phyloP scores from a whole-genome alignment of 768 basidiomycete genomes.

The Dacryopinax spathularia region DNA sequence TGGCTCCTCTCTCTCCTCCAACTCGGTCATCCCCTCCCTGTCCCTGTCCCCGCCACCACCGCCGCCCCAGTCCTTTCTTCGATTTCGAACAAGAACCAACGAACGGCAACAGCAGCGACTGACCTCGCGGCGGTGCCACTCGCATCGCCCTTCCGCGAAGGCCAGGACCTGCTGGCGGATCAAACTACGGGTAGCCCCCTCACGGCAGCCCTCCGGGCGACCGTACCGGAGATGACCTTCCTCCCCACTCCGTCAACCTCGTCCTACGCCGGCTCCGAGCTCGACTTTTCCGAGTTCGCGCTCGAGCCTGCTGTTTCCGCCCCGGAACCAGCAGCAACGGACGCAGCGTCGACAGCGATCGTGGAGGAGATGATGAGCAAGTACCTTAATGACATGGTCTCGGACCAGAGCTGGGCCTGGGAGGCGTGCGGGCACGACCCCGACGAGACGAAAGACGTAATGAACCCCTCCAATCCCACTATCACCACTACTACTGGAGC shows the following conservation, averaged over 20 bases:
- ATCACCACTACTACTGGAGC: neutral
- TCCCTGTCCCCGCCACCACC: neutral
- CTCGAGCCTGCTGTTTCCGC: neutral
- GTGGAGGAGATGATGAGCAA: slow-evolving; percentile 5
- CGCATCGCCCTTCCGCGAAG: neutral
- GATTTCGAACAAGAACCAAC: neutral
- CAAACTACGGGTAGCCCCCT: neutral
- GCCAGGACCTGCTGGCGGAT: neutral
- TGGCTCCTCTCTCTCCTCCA: slow-evolving; percentile 3
- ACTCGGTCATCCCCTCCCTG: neutral
- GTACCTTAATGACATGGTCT: slow-evolving; percentile 3
- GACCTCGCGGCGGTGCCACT: neutral
- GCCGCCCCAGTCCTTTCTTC: neutral
- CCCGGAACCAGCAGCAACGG: neutral
- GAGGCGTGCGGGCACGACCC: slow-evolving; percentile 2
- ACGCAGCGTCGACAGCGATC: slow-evolving; percentile 1
- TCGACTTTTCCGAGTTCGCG: neutral
- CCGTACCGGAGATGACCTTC: neutral
- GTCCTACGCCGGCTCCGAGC: slow-evolving; percentile 1
- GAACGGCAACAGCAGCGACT: neutral
- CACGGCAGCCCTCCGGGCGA: neutral
- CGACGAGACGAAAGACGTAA: slow-evolving; percentile 1
- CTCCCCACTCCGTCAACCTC: neutral
- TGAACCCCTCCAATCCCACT: too few species aligned
- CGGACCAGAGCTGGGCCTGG: slow-evolving; percentile 4